phyloP scores from a whole-genome alignment of 768 basidiomycete species.

The Sistotremastrum suecicum region DNA sequence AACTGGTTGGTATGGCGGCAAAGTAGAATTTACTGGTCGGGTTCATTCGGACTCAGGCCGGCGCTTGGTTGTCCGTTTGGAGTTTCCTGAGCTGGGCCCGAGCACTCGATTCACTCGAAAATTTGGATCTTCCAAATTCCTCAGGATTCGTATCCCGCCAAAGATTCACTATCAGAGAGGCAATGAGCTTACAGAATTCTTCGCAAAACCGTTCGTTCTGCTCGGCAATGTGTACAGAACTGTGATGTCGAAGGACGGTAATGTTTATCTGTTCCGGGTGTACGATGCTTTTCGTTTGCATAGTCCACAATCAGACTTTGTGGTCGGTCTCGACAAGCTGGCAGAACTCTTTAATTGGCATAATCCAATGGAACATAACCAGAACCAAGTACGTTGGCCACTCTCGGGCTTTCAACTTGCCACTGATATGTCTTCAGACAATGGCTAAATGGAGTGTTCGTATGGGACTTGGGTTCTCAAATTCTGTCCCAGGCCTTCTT shows the following conservation, averaged over 20 bases:
- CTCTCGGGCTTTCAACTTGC: neutral
- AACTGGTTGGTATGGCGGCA: slow-evolving; percentile 43
- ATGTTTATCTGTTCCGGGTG: slow-evolving; percentile 39
- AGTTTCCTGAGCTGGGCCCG: slow-evolving; percentile 34
- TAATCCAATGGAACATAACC: slow-evolving; percentile 35
- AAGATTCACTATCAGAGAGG: slow-evolving; percentile 17
- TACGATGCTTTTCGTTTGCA: slow-evolving; percentile 22
- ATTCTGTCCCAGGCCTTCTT: slow-evolving; percentile 41
- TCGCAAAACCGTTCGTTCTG: slow-evolving; percentile 37
- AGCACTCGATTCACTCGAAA: slow-evolving; percentile 44
- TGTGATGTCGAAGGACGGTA: slow-evolving; percentile 46
- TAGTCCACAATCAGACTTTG: too few species aligned
- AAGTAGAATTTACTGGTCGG: slow-evolving; percentile 37
- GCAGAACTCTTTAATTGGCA: slow-evolving; percentile 39
- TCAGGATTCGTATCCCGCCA: slow-evolving; percentile 34
- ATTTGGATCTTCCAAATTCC: slow-evolving; percentile 47
- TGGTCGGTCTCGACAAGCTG: slow-evolving; percentile 10
- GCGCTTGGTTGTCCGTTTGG: slow-evolving; percentile 27
- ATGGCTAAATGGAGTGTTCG: slow-evolving; percentile 56
- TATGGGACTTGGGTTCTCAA: slow-evolving; percentile 47
- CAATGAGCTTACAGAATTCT: slow-evolving; percentile 24
- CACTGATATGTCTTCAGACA: slow-evolving; percentile 21
- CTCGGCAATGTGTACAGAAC: slow-evolving; percentile 41
- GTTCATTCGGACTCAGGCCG: slow-evolving; percentile 9
- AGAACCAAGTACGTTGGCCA: slow-evolving; percentile 29